phyloP scores from a whole-genome alignment of 352 stramenopile species.

The Globisporangium iwayamae region DNA sequence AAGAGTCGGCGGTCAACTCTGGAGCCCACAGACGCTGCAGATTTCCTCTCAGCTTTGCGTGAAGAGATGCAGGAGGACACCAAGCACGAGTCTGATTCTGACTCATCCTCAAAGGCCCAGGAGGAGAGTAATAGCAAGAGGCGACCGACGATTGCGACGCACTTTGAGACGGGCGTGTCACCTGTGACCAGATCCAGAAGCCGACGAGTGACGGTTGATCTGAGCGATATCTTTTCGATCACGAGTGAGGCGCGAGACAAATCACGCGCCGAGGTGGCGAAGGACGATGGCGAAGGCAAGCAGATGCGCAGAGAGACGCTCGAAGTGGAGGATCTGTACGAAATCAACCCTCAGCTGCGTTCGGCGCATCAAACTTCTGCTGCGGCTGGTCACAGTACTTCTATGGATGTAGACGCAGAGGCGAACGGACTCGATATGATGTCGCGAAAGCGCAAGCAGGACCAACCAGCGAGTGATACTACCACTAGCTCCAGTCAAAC shows the following conservation, averaged over 20 bases:
- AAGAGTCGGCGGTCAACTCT: constrained; percentile 41
- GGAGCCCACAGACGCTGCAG: constrained; percentile 40
- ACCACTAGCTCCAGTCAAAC: background rate
- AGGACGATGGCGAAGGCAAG: constrained; percentile 9
- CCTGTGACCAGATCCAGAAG: constrained; percentile 24
- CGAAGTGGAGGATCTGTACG: constrained; percentile 41
- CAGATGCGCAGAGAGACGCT: constrained; percentile 52
- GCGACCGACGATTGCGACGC: constrained; percentile 1
- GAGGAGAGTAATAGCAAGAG: constrained; percentile 12
- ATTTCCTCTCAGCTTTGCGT: constrained; percentile 41
- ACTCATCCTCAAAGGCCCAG: background rate
- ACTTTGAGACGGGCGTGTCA: constrained; percentile 14
- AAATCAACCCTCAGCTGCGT: constrained; percentile 28
- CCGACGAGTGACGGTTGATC: constrained; percentile 51
- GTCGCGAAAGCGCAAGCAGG: constrained; percentile 28
- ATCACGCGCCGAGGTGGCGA: background rate
- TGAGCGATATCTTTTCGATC: constrained; percentile 37
- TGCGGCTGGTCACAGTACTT: background rate
- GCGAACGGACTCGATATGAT: constrained; percentile 1
- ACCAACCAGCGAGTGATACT: constrained; percentile 10
- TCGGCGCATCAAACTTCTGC: background rate
- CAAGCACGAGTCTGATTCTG: background rate
- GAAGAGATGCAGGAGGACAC: constrained; percentile 4
- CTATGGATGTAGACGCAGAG: constrained; percentile 1
- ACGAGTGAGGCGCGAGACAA: constrained; percentile 8